These are phyloP conservation scores for Colletotrichum plurivorum DNA, from an alignment of 2,329 filamentous ascomycete genomes.

Conservation along the genomic window DNA sequence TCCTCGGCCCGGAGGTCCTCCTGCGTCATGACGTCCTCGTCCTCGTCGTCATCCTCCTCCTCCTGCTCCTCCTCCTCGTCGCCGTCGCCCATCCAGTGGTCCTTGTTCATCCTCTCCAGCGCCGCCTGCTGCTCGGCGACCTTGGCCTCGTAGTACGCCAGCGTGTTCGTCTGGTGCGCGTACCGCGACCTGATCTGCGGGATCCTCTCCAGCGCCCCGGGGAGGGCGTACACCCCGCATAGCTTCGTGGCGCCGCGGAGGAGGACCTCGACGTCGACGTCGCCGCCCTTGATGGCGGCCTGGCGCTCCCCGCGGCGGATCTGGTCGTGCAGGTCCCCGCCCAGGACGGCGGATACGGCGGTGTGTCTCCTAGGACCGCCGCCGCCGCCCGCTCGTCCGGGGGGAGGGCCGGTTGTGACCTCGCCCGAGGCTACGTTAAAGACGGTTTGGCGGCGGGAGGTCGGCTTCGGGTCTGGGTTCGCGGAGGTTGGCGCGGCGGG, in stretches of 20 bases:
- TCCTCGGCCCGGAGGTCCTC: constrained; percentile 79
- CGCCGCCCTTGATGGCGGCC: constrained; percentile 69
- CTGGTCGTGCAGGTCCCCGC: constrained; percentile 86
- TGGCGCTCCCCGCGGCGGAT: constrained; percentile 72
- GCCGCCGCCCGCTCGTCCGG: constrained; percentile 35
- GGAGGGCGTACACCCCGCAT: constrained; percentile 87
- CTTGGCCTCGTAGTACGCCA: constrained; percentile 84
- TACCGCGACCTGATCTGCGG: constrained; percentile 79
- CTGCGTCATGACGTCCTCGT: constrained; percentile 70
- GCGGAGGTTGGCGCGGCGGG: constrained; percentile 58
- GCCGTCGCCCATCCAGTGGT: constrained; percentile 69
- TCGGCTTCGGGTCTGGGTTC: constrained; percentile 57
- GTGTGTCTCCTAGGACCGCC: constrained; percentile 77
- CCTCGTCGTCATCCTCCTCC: constrained; percentile 58
- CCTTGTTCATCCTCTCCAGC: constrained; percentile 80
- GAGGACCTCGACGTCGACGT: constrained; percentile 89
- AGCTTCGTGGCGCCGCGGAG: constrained; percentile 91
- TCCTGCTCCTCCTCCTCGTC: constrained; percentile 68
- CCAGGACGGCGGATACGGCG: constrained; percentile 90
- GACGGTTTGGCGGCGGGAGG: constrained; percentile 72
- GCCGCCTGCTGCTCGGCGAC: constrained; percentile 83
- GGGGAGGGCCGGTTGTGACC: constrained; percentile 68
- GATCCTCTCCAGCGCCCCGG: constrained; percentile 84
- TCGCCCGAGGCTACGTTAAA: constrained; percentile 76
- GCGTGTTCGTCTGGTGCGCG: constrained; percentile 78